A percentile compares a stretch with the other conserved stretches of the same genome.
Conservation (phyloP, 2,329 filamentous ascomycete species). For the Sclerotinia trifoliorum region DNA sequence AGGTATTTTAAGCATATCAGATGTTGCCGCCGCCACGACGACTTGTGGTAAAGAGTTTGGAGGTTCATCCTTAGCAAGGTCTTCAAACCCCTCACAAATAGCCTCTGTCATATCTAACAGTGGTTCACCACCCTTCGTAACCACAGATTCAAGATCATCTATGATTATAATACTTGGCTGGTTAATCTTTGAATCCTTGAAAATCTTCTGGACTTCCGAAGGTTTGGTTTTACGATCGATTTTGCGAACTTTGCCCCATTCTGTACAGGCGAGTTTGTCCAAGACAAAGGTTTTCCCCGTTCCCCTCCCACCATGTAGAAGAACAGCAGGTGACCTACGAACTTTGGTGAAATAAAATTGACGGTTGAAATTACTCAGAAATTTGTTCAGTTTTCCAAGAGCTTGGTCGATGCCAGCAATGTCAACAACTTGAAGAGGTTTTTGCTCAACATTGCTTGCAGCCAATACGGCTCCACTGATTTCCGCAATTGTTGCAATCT, state of each 20-base stretch:
- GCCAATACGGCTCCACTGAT: slow-evolving; percentile 18
- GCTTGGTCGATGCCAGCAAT: slow-evolving; percentile 69
- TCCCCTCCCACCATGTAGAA: slow-evolving; percentile 75
- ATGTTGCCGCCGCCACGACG: slow-evolving; percentile 72
- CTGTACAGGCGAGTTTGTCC: slow-evolving; percentile 61
- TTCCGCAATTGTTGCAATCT: slow-evolving; percentile 27
- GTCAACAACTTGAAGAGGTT: slow-evolving; percentile 47
- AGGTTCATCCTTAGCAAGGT: slow-evolving; percentile 44
- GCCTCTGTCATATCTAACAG: slow-evolving; percentile 51
- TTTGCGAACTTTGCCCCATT: slow-evolving; percentile 68
- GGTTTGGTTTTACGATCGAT: slow-evolving; percentile 58
- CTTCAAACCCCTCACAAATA: slow-evolving; percentile 56
- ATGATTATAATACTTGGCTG: slow-evolving; percentile 79
- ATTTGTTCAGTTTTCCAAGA: slow-evolving; percentile 63
- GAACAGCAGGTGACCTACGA: slow-evolving; percentile 41
- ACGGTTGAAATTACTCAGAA: slow-evolving; percentile 57
- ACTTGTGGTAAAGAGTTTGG: slow-evolving; percentile 50
- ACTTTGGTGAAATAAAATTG: slow-evolving; percentile 35
- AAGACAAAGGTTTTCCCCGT: slow-evolving; percentile 82
- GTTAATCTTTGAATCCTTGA: slow-evolving; percentile 64
- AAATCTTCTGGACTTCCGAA: slow-evolving; percentile 61
- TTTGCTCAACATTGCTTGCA: slow-evolving; percentile 21
- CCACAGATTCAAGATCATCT: slow-evolving; percentile 71
- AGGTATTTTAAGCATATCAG: slow-evolving; percentile 71
- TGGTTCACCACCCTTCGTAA: slow-evolving; percentile 57